These are phyloP conservation scores for Hypoxylon sp. DNA, from an alignment of 2,329 filamentous ascomycete species.

Conservation along the genomic window DNA sequence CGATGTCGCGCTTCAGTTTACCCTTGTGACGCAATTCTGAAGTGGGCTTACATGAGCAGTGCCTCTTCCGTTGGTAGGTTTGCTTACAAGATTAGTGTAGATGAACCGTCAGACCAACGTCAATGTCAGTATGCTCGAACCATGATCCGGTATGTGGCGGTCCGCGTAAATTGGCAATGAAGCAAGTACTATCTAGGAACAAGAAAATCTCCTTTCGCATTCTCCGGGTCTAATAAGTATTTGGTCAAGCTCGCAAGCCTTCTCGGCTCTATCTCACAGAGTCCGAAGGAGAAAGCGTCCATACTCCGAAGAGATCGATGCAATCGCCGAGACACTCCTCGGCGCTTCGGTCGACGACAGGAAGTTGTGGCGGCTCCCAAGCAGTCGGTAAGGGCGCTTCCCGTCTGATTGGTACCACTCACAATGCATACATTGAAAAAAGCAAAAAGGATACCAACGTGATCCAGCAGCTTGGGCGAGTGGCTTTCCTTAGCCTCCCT, in stretches of 20 bases:
- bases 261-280: slow-evolving; percentile 18
- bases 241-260: slow-evolving; percentile 7
- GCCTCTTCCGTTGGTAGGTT: slow-evolving; percentile 7
- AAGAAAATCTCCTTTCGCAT: background rate
- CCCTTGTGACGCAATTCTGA: slow-evolving; percentile 29
- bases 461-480: slow-evolving; percentile 36
- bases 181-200: background rate
- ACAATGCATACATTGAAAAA: slow-evolving; percentile 18
- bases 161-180: background rate
- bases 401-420: slow-evolving; percentile 6
- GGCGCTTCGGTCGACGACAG: slow-evolving; percentile 25
- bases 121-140: slow-evolving; percentile 21
- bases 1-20: slow-evolving; percentile 2
- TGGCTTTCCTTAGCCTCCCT: slow-evolving; percentile 30
- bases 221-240: slow-evolving; percentile 3
- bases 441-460: slow-evolving; percentile 28
- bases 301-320: slow-evolving; percentile 11
- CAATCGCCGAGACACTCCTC: slow-evolving; percentile 34
- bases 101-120: slow-evolving; percentile 13
- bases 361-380: slow-evolving; percentile 14
- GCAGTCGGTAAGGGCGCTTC: slow-evolving; percentile 20
- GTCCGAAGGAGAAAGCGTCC: slow-evolving; percentile 12
- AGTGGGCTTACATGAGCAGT: slow-evolving; percentile 22
- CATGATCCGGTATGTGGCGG: slow-evolving; percentile 9
- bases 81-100: background rate